Evolutionary conservation across 2,329 filamentous ascomycete species (phyloP).

Genomic region (Huntiella abstrusa): DNA sequence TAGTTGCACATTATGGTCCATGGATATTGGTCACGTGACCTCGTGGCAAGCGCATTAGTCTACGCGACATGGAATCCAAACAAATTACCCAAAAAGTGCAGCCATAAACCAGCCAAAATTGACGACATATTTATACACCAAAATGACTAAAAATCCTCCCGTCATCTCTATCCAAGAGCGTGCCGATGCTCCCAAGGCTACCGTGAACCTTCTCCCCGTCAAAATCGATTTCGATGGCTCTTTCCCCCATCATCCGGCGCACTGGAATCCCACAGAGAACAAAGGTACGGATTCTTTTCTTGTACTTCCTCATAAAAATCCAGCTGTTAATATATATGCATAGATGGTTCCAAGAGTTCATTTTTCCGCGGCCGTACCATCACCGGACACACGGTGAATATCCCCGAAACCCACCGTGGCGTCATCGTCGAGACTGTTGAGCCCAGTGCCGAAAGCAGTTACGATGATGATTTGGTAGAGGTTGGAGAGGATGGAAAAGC

Average conservation of each 20-base stretch:
- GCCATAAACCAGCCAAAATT: background rate
- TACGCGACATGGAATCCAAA: too few species aligned
- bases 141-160: slow-evolving; percentile 21
- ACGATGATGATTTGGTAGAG: slow-evolving; percentile 17
- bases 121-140: background rate
- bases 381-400: slow-evolving; percentile 41
- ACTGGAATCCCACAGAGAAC: slow-evolving; percentile 37
- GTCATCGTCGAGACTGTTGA: slow-evolving; percentile 33
- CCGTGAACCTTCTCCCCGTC: slow-evolving; percentile 61
- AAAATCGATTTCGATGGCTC: slow-evolving; percentile 61
- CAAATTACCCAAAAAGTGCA: background rate
- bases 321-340: background rate
- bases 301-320: background rate
- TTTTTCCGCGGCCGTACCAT: slow-evolving; percentile 72
- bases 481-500: slow-evolving; percentile 13
- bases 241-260: slow-evolving; percentile 41
- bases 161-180: slow-evolving; percentile 23
- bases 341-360: slow-evolving; percentile 34
- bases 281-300: slow-evolving; percentile 19
- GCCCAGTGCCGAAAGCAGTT: slow-evolving; percentile 16
- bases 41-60: background rate
- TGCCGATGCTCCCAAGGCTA: slow-evolving; percentile 21
- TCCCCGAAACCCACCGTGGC: slow-evolving; percentile 57
- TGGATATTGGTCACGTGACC: slow-evolving; percentile 1
- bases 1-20: background rate